Evolutionary conservation across 2,329 filamentous ascomycete genomes (phyloP).

Genomic region (Dactylellina parvicollis): DNA sequence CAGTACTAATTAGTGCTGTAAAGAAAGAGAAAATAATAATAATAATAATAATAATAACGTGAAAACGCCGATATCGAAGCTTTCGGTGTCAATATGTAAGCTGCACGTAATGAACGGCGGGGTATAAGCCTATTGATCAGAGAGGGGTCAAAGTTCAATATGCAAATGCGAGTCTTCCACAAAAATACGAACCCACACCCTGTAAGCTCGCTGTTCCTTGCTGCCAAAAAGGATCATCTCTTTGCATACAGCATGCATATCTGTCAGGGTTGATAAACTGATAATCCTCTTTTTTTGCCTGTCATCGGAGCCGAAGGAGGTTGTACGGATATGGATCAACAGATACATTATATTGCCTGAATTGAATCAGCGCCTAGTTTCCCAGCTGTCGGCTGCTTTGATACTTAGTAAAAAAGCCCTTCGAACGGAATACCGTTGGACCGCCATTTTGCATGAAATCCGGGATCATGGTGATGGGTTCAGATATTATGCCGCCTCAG

Average conservation of each 20-base stretch:
- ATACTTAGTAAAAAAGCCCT: no score
- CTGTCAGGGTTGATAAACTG: conserved; percentile 21
- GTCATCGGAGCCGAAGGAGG: not conserved
- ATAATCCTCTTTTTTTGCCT: conserved; percentile 24
- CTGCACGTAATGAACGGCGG: no score
- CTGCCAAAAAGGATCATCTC: not conserved
- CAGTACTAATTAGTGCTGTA: no score
- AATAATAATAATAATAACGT: no score
- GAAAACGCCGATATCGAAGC: no score
- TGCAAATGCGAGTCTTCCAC: no score
- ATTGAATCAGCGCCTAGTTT: not conserved
- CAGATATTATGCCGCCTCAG: conserved; percentile 15
- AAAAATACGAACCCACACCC: no score
- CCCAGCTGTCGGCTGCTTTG: not conserved
- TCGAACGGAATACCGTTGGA: no score
- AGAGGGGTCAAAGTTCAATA: no score
- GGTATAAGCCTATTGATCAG: no score
- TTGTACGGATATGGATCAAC: conserved; percentile 3
- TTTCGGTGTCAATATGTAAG: no score
- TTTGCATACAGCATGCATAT: conserved; percentile 5
- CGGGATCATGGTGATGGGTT: conserved; percentile 33
- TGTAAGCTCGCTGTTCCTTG: not conserved
- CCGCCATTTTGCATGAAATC: conserved; percentile 25
- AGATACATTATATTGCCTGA: conserved; percentile 15
- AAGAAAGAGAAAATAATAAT: no score